Evolutionary conservation across 78 protist genomes (phyloP), one percentile per base, ranked within the genome.

Genomic region (Guillardia theta): DNA sequence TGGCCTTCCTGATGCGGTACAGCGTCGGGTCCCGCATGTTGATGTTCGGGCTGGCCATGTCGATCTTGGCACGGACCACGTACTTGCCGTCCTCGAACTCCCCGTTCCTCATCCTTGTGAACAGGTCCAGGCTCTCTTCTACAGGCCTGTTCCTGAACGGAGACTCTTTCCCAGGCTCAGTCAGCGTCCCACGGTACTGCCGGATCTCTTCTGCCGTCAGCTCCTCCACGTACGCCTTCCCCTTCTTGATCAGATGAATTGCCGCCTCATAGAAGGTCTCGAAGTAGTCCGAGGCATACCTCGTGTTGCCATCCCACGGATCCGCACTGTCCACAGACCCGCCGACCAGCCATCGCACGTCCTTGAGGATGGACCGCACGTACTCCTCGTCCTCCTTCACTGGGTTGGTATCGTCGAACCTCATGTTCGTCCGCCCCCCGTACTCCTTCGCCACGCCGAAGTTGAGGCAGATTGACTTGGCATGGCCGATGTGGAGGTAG

Each of bases 361-460:
- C 93, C 77, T n/a, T 54, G 4, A 50, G 77, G 43, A 96, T 96
- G 15, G 93, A 33, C 0, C 94, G 92, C 80, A 95, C 33, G 92
- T 92, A 95, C 78, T 94, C 96, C 0, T 43, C 64, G 39, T 88
- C 95, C 48, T 37, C 83, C 41, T 70, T 70, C n/a, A 48, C 94
- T 4, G 97, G 97, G 93, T 96, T 96, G 33, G 97, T 96, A 76
- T 96, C 97, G 90, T 96, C 97, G 48, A 95, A 94, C 22, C 97
- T 46, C 62, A 96, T 50, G 88, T 64, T 44, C 19, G 95, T 94
- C n/a, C 18, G 1, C 39, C 95, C 95, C 21, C 22, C 87, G 30
- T 54, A 53, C 46, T 64, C 90, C 39, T 44, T 37, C 24, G 90
- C 90, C 18, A 43, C 53, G 24, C 90, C 90, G 90, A 78, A 78